Base-by-base conservation (phyloP, 495 filamentous ascomycete genomes). In the Aspergillus diversus region DNA sequence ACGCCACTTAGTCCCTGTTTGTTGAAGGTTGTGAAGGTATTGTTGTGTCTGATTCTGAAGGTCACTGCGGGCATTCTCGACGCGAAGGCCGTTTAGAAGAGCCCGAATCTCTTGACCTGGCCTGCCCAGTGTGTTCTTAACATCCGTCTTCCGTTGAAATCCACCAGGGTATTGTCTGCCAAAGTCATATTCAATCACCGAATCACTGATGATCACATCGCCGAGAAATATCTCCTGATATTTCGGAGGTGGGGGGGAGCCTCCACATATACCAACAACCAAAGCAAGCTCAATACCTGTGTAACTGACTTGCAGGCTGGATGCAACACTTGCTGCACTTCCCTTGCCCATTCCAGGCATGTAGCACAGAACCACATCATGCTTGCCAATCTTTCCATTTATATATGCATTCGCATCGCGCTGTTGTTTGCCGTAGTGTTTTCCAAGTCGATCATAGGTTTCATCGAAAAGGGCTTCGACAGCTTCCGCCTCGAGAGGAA, bases 181-280 rank as follows among this genome's bases (percentile, higher is more conserved):
- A 64, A 76, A 73, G 48, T 77, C 72, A 57, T 76, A 77, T 59
- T 82, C 66, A 21, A 81, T 65, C 5, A 79, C 55, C 7, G 49
- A 56, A 1, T 71, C 74, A 58, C 76, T 79, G 39, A 84, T 75
- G 17, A 82, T 69, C 0, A 83, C 75, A 64, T 84, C 79, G 7
- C 81, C 79, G 3, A 83, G 72, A 15, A 78, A 55, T 5, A 78
- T 62, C 21, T 75, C 68, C 5, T 64, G 49, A 35, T 39, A 47
- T 3, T 47, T 37, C 11, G 59, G 31, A n/a, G 56, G 50, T 7
- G 16, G 58, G 12, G 73, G 71, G 5, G 66, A 63, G 7, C 71
- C 74, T 13, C 73, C 71, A 54, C 72, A 77, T 34, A 77, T 71
- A 15, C 72, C 68, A 50, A 73, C 66, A 43, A 74, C 59, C 31